Conservation (phyloP, 192 early-diverging fungal genomes). For the Backusella psychrophila region DNA sequence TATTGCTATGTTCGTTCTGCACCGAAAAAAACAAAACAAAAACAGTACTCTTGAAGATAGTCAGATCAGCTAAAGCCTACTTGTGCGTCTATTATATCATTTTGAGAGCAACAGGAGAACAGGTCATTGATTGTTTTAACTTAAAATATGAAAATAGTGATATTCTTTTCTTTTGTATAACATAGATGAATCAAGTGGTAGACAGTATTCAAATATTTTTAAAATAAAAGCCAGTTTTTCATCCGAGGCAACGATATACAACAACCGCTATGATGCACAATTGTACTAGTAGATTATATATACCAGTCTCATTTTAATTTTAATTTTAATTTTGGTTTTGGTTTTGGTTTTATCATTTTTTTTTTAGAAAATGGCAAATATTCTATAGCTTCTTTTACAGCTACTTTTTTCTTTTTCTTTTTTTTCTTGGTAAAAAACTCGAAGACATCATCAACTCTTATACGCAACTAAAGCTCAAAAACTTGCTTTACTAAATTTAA, state of each 20-base stretch:
- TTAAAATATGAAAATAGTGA: not conserved
- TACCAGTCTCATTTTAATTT: not conserved
- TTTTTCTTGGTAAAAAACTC: not conserved
- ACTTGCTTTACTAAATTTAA: not conserved
- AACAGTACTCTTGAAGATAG: not conserved
- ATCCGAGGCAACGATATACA: not conserved
- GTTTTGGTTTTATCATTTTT: too few species aligned
- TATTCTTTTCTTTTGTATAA: too few species aligned
- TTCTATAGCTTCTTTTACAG: too few species aligned
- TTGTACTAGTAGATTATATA: not conserved
- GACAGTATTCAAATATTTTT: too few species aligned
- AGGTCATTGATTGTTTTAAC: not conserved
- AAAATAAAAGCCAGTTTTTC: not conserved
- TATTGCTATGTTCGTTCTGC: not conserved
- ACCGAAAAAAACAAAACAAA: too few species aligned
- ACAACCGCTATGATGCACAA: not conserved
- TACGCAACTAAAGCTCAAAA: too few species aligned
- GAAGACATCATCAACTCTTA: too few species aligned
- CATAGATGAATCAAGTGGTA: not conserved
- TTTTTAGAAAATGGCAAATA: too few species aligned
- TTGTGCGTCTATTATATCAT: too few species aligned
- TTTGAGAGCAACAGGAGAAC: not conserved
- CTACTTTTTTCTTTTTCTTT: not conserved
- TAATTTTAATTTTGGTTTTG: not conserved
- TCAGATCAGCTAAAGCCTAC: not conserved